phyloP scores from a whole-genome alignment of 2,329 filamentous ascomycete genomes.

The Aspergillus uvarum region DNA sequence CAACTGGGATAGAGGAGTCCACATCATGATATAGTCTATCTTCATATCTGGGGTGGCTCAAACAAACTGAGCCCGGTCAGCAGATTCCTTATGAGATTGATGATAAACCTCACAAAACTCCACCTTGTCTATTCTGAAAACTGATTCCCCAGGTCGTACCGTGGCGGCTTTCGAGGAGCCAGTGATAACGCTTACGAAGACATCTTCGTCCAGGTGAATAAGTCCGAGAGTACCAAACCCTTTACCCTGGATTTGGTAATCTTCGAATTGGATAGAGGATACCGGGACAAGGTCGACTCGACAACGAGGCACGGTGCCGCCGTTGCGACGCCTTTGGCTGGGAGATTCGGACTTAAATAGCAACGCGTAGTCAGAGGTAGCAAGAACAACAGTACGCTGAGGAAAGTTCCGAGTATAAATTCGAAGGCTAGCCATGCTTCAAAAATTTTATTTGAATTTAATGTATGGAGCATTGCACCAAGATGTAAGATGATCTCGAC shows the following conservation, averaged over 20 bases:
- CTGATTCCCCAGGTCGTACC: slow-evolving; percentile 81
- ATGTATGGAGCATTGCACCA: too few relatives aligned
- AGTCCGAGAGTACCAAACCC: slow-evolving; percentile 85
- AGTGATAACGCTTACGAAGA: slow-evolving; percentile 89
- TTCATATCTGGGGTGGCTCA: slow-evolving; percentile 85
- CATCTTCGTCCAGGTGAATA: slow-evolving; percentile 77
- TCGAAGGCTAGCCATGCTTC: slow-evolving; percentile 61
- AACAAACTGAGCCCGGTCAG: slow-evolving; percentile 61
- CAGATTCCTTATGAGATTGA: slow-evolving; percentile 8
- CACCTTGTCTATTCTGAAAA: slow-evolving; percentile 81
- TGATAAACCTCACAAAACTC: slow-evolving; percentile 64
- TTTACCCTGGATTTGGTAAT: slow-evolving; percentile 75
- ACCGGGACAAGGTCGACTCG: slow-evolving; percentile 81
- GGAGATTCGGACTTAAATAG: slow-evolving; percentile 73
- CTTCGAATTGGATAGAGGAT: slow-evolving; percentile 65
- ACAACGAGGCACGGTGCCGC: slow-evolving; percentile 59
- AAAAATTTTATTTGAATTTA: too few relatives aligned
- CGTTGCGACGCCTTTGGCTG: slow-evolving; percentile 46
- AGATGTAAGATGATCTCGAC: too few relatives aligned
- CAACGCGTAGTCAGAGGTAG: slow-evolving; percentile 74
- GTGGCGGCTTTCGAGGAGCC: slow-evolving; percentile 75
- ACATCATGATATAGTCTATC: slow-evolving; percentile 62
- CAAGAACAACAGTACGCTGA: slow-evolving; percentile 82
- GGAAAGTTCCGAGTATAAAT: slow-evolving; percentile 84
- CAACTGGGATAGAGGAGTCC: slow-evolving; percentile 53